Evolutionary conservation across 2,329 filamentous ascomycete genomes (phyloP), one percentile per base, ranked within the genome.

Genomic region (Macrophomina pseudophaseolina): DNA sequence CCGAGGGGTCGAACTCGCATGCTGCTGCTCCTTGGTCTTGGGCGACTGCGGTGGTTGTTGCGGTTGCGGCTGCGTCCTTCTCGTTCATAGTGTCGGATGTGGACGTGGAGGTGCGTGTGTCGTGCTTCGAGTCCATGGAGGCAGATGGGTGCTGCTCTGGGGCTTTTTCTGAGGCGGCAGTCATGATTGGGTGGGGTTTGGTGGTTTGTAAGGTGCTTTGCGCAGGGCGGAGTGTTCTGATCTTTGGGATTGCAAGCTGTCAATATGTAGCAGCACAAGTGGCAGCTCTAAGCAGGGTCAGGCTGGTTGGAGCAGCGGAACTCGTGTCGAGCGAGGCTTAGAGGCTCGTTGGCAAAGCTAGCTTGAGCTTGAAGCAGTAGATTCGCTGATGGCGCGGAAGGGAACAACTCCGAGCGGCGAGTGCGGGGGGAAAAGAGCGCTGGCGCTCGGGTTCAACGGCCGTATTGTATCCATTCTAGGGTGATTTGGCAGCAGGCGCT

Each of bases 1-100:
- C 64, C 35, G 72, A 70, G 30, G 74, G 72, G 48, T 75, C 74
- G 49, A 23, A 67, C 14, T 63, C 58, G 51, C 58, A 63, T 30
- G 65, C 58, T 42, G 59, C 30, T 14, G 46, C 51, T 11, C 33
- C 56, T 30, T 44, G 40, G 1, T 46, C 56, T 32, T 28, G 16
- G 12, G 11, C 11, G 11, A n/a, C 16, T 5, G 42, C 16, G n/a
- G n/a, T n/a, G n/a, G n/a, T n/a, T n/a, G n/a, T n/a, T 44, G 40
- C 12, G 4, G 48, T 58, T 30, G 54, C 54, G 42, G 54, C 12
- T 7, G 18, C 35, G 8, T 46, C 38, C 16, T 58, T 58, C 18
- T 58, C 54, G 3, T 44, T 12, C 14, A 16, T 58, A 14, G 35
- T 30, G 23, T 58, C 54, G 30, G 35, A 5, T 44, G 56, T 28